phyloP scores from a whole-genome alignment of 108 stramenopile species.

The Stephanodiscus minutulus region DNA sequence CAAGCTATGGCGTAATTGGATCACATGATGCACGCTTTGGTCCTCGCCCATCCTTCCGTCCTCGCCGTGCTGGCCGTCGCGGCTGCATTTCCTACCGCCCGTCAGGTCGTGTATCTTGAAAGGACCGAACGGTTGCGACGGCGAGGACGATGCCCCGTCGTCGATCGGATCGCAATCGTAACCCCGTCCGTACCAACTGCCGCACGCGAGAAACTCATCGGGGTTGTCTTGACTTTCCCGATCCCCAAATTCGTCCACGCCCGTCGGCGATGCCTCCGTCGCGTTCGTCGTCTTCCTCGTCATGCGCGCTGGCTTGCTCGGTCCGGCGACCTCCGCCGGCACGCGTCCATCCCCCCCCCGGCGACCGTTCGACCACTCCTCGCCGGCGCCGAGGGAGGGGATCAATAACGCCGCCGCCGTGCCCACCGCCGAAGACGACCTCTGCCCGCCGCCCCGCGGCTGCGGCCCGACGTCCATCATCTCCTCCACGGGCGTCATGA shows the following conservation, averaged over 20 bases:
- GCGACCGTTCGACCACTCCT: not conserved
- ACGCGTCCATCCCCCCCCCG: not conserved
- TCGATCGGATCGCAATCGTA: not conserved
- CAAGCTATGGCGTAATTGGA: slow-evolving; percentile 13
- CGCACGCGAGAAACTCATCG: slow-evolving; percentile 17
- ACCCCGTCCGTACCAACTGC: slow-evolving; percentile 8
- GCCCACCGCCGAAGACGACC: not conserved
- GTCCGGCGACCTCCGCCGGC: not conserved
- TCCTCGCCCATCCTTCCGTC: not conserved
- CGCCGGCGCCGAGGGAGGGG: slow-evolving; percentile 2
- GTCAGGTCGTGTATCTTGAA: slow-evolving; percentile 8
- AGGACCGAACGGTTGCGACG: slow-evolving; percentile 1
- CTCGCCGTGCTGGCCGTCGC: not conserved
- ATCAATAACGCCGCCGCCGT: not conserved
- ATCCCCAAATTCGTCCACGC: slow-evolving; percentile 12
- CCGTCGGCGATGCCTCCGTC: slow-evolving; percentile 12
- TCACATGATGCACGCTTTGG: not conserved
- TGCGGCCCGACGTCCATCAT: slow-evolving; percentile 9
- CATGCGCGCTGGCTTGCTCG: not conserved
- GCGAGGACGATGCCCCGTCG: not conserved
- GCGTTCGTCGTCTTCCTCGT: not conserved
- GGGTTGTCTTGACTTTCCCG: not conserved
- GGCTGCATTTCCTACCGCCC: too few relatives aligned
- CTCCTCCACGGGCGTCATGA: slow-evolving; percentile 15
- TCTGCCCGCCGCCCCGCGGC: not conserved